Evolutionary conservation across 1,139 yeast species (phyloP).

Genomic region (Magnusiomyces clavatus): DNA sequence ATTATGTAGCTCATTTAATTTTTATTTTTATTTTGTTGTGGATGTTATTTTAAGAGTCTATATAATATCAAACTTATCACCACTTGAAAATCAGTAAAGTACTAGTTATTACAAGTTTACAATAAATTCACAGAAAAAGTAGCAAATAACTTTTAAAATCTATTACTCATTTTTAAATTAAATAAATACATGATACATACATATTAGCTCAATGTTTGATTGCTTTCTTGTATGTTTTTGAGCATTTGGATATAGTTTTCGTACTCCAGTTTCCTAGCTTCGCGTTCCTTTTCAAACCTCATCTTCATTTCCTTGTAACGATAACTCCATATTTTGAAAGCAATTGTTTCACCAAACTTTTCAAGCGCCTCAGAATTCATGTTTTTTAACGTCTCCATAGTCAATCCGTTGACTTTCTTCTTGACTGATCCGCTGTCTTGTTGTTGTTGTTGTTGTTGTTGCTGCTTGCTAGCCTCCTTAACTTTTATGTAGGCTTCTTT

Average conservation of each 20-base stretch:
- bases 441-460: background rate
- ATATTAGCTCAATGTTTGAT: too few species aligned
- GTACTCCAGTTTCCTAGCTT: constrained; percentile 17
- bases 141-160: too few species aligned
- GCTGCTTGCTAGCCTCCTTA: background rate
- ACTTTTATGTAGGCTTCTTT: background rate
- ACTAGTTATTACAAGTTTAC: too few species aligned
- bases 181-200: too few species aligned
- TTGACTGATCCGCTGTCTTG: background rate
- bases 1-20: too few species aligned
- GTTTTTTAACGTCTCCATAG: background rate
- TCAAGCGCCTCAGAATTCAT: background rate
- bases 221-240: too few species aligned
- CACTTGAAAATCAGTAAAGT: too few species aligned
- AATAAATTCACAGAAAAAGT: too few species aligned
- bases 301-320: constrained; percentile 20
- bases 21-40: too few species aligned
- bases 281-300: constrained; percentile 18
- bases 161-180: too few species aligned
- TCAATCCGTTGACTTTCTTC: background rate
- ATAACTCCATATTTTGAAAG: constrained; percentile 12
- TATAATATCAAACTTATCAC: too few species aligned
- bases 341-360: constrained; percentile 5
- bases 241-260: constrained; percentile 14
- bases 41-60: too few species aligned